A percentile compares a stretch with the other conserved stretches of the same genome.
phyloP scores from a whole-genome alignment of 352 stramenopile genomes.

The Phytophthora sansomeana region DNA sequence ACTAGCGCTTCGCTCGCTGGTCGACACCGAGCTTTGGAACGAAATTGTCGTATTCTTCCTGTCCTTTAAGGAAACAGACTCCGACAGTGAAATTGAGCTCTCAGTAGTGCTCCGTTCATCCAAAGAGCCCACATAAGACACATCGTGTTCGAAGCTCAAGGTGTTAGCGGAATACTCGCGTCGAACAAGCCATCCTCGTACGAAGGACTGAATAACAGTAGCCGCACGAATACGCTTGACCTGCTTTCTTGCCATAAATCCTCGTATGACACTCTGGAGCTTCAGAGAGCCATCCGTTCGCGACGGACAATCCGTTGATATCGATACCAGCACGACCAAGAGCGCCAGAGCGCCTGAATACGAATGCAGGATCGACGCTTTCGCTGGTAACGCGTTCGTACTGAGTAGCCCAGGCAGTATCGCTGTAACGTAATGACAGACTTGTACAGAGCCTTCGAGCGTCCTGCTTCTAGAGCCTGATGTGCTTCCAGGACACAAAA shows the following conservation, averaged over 20 bases:
- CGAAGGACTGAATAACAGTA: conserved; percentile 80
- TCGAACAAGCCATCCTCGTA: conserved; percentile 83
- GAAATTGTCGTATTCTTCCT: conserved; percentile 63
- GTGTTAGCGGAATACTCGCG: conserved; percentile 83
- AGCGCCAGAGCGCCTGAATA: conserved; percentile 68
- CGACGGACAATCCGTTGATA: conserved; percentile 50
- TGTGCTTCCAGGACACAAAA: conserved; percentile 80
- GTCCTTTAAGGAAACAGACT: conserved; percentile 58
- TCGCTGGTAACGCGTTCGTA: conserved; percentile 56
- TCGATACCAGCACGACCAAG: conserved; percentile 48
- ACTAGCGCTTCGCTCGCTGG: conserved; percentile 62
- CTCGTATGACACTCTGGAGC: conserved; percentile 61
- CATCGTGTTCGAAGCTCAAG: conserved; percentile 78
- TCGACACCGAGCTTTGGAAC: conserved; percentile 58
- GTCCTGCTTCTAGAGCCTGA: conserved; percentile 66
- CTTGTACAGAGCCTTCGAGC: conserved; percentile 72
- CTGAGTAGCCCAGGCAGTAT: conserved; percentile 74
- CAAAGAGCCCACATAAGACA: conserved; percentile 78
- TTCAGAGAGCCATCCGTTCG: conserved; percentile 57
- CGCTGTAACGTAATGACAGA: conserved; percentile 79
- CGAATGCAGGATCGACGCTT: conserved; percentile 55
- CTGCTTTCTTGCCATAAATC: conserved; percentile 50
- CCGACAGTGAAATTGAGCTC: conserved; percentile 56
- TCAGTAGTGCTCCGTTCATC: conserved; percentile 57
- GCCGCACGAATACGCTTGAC: conserved; percentile 55